A percentile compares a stretch with the other conserved stretches of the same genome.
phyloP scores from a whole-genome alignment of 164 flowering plant genomes.

The Chimonanthus salicifolius region DNA sequence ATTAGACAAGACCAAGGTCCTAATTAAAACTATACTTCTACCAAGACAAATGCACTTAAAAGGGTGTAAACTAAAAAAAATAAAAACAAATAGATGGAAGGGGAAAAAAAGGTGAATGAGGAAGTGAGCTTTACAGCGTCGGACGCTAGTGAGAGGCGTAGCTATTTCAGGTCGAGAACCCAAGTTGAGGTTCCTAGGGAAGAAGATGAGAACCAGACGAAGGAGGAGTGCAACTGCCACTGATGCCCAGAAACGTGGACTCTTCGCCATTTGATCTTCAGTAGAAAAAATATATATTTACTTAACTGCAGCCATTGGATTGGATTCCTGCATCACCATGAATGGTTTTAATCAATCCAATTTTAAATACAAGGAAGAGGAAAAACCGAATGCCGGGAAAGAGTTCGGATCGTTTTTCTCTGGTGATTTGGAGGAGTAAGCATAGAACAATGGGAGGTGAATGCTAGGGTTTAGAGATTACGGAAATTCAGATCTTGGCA shows the following conservation, averaged over 20 bases:
- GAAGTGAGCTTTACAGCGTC: slow-evolving; percentile 55
- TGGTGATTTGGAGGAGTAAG: too few species aligned
- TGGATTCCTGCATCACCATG: background rate
- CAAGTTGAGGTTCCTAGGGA: slow-evolving; percentile 50
- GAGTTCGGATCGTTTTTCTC: too few species aligned
- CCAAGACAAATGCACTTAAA: background rate
- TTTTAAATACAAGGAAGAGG: too few species aligned
- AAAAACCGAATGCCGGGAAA: too few species aligned
- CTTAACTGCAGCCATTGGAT: background rate
- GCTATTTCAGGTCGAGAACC: slow-evolving; percentile 88
- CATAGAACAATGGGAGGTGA: too few species aligned
- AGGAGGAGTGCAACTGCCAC: slow-evolving; percentile 25
- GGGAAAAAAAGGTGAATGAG: background rate
- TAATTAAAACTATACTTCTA: background rate
- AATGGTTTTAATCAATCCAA: too few species aligned
- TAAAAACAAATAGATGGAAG: background rate
- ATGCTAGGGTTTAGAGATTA: too few species aligned
- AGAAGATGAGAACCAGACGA: slow-evolving; percentile 49
- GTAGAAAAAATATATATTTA: background rate
- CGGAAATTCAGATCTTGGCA: too few species aligned
- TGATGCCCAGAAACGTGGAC: slow-evolving; percentile 35
- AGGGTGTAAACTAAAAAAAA: background rate
- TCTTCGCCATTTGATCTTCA: slow-evolving; percentile 13
- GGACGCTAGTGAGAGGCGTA: slow-evolving; percentile 92
- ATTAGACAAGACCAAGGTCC: background rate